A percentile compares a stretch with the other conserved stretches of the same genome.
Evolutionary conservation across 2,329 filamentous ascomycete genomes (phyloP).

Genomic region (Paecilomyces sp.): DNA sequence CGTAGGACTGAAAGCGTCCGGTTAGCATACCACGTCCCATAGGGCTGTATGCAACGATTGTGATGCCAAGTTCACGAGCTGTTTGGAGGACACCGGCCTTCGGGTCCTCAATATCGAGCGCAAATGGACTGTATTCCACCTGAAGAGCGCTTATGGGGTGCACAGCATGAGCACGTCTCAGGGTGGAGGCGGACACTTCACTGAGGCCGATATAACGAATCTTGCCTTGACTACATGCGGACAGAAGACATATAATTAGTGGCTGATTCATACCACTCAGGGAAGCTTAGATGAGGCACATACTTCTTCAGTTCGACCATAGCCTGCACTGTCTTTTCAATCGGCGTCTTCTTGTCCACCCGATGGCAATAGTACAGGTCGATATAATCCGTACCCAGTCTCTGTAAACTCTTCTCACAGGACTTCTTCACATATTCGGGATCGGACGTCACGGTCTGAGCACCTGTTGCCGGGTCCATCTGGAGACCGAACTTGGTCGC

Average conservation of each 20-base stretch:
- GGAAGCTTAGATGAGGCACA: too few species aligned
- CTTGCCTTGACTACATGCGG: neutral
- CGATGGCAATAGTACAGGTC: slow-evolving; percentile 42
- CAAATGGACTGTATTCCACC: slow-evolving; percentile 41
- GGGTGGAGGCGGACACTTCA: slow-evolving; percentile 35
- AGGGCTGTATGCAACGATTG: slow-evolving; percentile 34
- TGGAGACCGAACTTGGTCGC: slow-evolving; percentile 32
- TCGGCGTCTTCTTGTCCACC: slow-evolving; percentile 35
- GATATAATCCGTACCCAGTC: slow-evolving; percentile 30
- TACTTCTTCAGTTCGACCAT: slow-evolving; percentile 38
- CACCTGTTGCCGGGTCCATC: slow-evolving; percentile 8
- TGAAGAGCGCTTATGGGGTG: slow-evolving; percentile 42
- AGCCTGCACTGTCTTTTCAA: slow-evolving; percentile 38
- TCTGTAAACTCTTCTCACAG: slow-evolving; percentile 27
- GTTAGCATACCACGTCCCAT: slow-evolving; percentile 31
- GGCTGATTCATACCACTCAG: too few species aligned
- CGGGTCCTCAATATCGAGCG: slow-evolving; percentile 36
- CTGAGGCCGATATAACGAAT: slow-evolving; percentile 41
- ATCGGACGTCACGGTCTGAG: slow-evolving; percentile 22
- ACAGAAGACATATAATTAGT: too few species aligned
- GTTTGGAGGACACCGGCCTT: slow-evolving; percentile 33
- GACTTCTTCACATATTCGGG: slow-evolving; percentile 29
- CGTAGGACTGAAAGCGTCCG: neutral
- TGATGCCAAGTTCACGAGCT: slow-evolving; percentile 41
- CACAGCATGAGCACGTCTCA: slow-evolving; percentile 39